Evolutionary conservation across 768 basidiomycete genomes (phyloP).

Genomic region (Pulveroboletus sp.): DNA sequence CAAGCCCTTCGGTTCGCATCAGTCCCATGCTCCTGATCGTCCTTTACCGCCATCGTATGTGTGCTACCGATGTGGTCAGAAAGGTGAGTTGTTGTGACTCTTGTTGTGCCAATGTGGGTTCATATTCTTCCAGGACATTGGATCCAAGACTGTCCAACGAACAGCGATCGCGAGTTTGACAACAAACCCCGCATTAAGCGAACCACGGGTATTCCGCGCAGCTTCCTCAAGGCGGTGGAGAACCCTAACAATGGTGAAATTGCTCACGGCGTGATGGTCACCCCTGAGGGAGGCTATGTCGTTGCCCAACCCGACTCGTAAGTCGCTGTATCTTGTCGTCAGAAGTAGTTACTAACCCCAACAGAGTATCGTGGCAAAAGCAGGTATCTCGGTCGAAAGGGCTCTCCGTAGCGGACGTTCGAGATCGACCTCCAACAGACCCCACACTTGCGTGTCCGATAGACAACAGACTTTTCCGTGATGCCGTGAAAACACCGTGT

Average conservation of each 20-base stretch:
- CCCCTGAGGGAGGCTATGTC: conserved; percentile 96
- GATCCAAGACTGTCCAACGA: conserved; percentile 99
- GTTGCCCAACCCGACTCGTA: conserved; percentile 95
- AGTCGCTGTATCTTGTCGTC: conserved; percentile 30
- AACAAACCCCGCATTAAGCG: conserved; percentile 94
- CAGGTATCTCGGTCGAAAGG: conserved; percentile 76
- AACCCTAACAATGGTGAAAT: conserved; percentile 69
- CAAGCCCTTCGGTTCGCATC: conserved; percentile 42
- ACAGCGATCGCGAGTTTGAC: conserved; percentile 92
- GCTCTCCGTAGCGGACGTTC: conserved; percentile 83
- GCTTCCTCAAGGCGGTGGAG: conserved; percentile 95
- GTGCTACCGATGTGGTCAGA: conserved; percentile 97
- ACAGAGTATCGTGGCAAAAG: conserved; percentile 91
- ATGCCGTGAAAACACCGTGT: conserved; percentile 94
- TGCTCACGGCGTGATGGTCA: conserved; percentile 93
- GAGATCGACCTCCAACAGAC: conserved; percentile 80
- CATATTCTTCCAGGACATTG: conserved; percentile 71
- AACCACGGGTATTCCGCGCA: conserved; percentile 96
- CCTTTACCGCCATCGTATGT: conserved; percentile 94
- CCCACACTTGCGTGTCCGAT: conserved; percentile 79
- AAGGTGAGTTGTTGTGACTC: conserved; percentile 52
- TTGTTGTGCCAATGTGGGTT: conserved; percentile 1
- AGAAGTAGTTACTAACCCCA: not conserved
- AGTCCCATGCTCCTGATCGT: conserved; percentile 58
- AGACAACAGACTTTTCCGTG: conserved; percentile 89